Evolutionary conservation across 2,329 filamentous ascomycete genomes (phyloP).

Genomic region (Keithomyces neogunnii): DNA sequence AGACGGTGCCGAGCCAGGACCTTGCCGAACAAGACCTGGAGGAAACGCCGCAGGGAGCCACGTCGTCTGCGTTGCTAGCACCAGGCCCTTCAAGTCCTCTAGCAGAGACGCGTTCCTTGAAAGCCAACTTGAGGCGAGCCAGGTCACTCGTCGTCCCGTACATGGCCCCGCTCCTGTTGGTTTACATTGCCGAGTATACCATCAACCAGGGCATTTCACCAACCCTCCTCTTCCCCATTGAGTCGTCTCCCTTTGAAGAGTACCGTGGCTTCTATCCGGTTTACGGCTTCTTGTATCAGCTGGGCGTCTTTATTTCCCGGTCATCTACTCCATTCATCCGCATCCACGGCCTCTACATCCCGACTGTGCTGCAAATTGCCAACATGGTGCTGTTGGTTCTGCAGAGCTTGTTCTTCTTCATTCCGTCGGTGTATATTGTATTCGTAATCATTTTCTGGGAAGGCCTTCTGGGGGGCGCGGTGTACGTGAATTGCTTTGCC

Average conservation of each 20-base stretch:
- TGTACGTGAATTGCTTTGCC: constrained; percentile 94
- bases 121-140: constrained; percentile 55
- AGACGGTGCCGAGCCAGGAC: constrained; percentile 37
- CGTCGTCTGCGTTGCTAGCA: constrained; percentile 40
- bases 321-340: constrained; percentile 84
- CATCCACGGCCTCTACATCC: constrained; percentile 71
- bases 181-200: constrained; percentile 94
- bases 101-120: constrained; percentile 29
- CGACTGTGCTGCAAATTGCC: constrained; percentile 69
- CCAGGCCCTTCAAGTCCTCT: constrained; percentile 32
- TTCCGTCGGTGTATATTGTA: constrained; percentile 79
- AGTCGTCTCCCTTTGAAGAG: constrained; percentile 65
- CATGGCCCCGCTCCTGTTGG: constrained; percentile 85
- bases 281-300: constrained; percentile 90
- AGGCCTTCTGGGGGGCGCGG: constrained; percentile 78
- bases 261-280: constrained; percentile 89
- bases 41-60: constrained; percentile 25
- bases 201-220: constrained; percentile 94
- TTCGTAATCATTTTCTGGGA: constrained; percentile 90
- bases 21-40: constrained; percentile 28
- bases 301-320: constrained; percentile 89
- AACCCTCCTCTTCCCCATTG: constrained; percentile 77
- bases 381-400: constrained; percentile 68
- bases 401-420: constrained; percentile 72
- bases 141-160: constrained; percentile 63